Base-by-base conservation (phyloP, 164 flowering plant genomes). In the Macadamia integrifolia region DNA sequence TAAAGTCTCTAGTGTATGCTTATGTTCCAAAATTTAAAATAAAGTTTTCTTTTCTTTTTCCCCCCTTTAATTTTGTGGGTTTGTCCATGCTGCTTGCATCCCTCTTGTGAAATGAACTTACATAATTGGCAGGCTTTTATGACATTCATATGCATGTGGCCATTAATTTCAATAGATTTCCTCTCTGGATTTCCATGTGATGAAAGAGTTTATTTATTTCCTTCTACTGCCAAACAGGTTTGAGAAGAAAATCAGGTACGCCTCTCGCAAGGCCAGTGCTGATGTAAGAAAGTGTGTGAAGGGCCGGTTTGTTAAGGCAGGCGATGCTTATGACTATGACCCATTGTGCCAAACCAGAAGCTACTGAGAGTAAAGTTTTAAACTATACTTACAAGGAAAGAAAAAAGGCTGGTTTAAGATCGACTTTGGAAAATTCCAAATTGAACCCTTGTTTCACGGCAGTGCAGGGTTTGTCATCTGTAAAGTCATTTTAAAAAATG, bases 281-380 rank as follows among this genome's bases (percentile, higher is more conserved):
- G 90, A 86, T 69, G 78, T 79, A 9, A 84, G 90, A 65, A 84
- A 67, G 74, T 85, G 88, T 64, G 90, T 80, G 63, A 86, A 84
- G 74, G 90, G 90, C 15, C 80, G 88, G 9, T 86, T 86, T 73
- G 83, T 86, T 40, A 86, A 86, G 83, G 82, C 85, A 46, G 86
- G 90, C 42, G 90, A 86, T 40, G 79, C 76, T 23, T 86, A 83
- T 69, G 90, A 86, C 61, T 86, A 84, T 58, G 90, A 84, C 53
- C 90, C 90, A 17, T 17, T 79, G 70, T 69, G 72, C 78, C 76
- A 74, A 60, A 76, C 80, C 40, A 75, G 76, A 69, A 81, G 83
- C 75, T 77, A 18, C 69, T 74, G 18, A 53, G 57, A 49, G 53
- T 49, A 49, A 5, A 49, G 40, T 49, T 10, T 49, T 17, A 53